Conservation (phyloP, 768 basidiomycete genomes). For the Panellus pusillus region DNA sequence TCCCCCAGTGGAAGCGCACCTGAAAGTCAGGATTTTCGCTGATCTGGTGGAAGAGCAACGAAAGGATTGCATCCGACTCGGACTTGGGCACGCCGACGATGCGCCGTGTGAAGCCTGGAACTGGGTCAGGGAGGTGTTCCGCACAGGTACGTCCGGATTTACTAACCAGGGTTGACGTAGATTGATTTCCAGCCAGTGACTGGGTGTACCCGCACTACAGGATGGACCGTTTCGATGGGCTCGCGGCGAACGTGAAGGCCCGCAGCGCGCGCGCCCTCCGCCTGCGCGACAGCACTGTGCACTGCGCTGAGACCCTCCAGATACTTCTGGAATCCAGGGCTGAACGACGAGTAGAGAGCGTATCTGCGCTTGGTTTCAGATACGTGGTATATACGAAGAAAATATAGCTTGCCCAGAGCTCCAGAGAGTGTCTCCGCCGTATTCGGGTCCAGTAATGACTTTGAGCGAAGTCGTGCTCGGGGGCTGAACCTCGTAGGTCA, state of each 20-base stretch:
- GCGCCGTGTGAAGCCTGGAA: conserved; percentile 71
- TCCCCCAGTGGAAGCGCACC: conserved; percentile 76
- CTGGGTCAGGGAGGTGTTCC: no score
- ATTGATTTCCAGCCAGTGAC: conserved; percentile 83
- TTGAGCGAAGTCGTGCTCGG: conserved; percentile 79
- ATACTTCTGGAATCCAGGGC: conserved; percentile 72
- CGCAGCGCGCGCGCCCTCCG: conserved; percentile 69
- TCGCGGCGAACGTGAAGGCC: conserved; percentile 71
- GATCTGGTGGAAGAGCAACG: conserved; percentile 71
- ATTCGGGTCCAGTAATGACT: conserved; percentile 65
- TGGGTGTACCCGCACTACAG: conserved; percentile 82
- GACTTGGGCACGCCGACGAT: conserved; percentile 79
- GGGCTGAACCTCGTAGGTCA: conserved; percentile 81
- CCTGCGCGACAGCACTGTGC: conserved; percentile 77
- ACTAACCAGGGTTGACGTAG: conserved; percentile 73
- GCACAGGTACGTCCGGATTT: no score
- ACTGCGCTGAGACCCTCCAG: conserved; percentile 72
- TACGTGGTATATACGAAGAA: neutral
- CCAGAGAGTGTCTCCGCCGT: conserved; percentile 82
- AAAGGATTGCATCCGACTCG: conserved; percentile 74
- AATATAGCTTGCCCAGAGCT: conserved; percentile 60
- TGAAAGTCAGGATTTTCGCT: conserved; percentile 71
- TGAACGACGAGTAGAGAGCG: conserved; percentile 81
- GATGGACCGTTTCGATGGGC: conserved; percentile 70
- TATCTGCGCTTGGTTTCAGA: conserved; percentile 43